Percentiles rank a stretch among this genome's conserved stretches.
Conservation (phyloP, 371 early-diverging fungal species). For the Rhizomucor miehei region DNA sequence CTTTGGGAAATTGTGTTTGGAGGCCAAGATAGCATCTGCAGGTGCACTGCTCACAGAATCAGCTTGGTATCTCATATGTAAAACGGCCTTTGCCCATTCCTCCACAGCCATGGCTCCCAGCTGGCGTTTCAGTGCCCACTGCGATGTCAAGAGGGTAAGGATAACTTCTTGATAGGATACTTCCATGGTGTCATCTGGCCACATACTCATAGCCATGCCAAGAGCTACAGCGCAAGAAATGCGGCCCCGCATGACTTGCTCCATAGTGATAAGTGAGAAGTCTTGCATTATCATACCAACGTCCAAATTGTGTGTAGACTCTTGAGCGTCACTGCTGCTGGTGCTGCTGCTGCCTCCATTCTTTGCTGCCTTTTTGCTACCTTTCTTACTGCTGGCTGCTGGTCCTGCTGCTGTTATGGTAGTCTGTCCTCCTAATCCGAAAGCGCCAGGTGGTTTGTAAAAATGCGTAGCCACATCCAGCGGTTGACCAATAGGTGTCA, state of each 20-base stretch:
- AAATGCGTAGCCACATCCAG: slow-evolving; percentile 63
- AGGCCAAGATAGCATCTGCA: slow-evolving; percentile 36
- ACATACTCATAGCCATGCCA: slow-evolving; percentile 69
- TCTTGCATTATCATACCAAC: slow-evolving; percentile 91
- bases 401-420: slow-evolving; percentile 4
- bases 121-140: slow-evolving; percentile 81
- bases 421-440: slow-evolving; percentile 35
- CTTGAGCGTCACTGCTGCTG: slow-evolving; percentile 7
- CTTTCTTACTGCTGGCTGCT: slow-evolving; percentile 8
- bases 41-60: slow-evolving; percentile 43
- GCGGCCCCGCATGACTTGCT: slow-evolving; percentile 80
- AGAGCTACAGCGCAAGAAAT: slow-evolving; percentile 77
- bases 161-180: slow-evolving; percentile 50
- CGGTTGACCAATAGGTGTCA: slow-evolving; percentile 82
- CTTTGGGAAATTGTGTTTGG: slow-evolving; percentile 46
- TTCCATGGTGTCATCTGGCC: slow-evolving; percentile 62
- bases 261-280: slow-evolving; percentile 73
- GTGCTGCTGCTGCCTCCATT: slow-evolving; percentile 20
- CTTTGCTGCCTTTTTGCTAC: slow-evolving; percentile 6
- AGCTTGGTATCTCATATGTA: slow-evolving; percentile 40
- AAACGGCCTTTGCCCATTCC: slow-evolving; percentile 71
- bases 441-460: slow-evolving; percentile 56
- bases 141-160: slow-evolving; percentile 53
- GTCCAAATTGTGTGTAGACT: slow-evolving; percentile 72
- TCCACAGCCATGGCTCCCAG: slow-evolving; percentile 79